Percentiles rank a stretch among this genome's conserved stretches.
phyloP scores from a whole-genome alignment of 257 asterid species.

The Solanum paucissectum region DNA sequence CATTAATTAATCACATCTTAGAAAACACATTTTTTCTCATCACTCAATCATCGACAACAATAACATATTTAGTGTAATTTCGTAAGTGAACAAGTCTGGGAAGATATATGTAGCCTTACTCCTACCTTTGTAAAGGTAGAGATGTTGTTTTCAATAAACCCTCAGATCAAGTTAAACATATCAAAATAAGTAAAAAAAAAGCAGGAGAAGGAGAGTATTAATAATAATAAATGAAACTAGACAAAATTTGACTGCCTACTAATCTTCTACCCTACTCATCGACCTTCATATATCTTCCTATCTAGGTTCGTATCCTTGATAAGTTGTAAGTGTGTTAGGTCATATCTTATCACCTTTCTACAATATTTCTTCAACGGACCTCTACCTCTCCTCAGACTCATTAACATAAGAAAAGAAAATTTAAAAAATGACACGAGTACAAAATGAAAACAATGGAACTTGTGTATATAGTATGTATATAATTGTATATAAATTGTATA shows the following conservation, averaged over 20 bases:
- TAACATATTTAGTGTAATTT: too few species aligned
- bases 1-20: not conserved
- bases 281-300: not conserved
- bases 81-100: too few species aligned
- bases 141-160: not conserved
- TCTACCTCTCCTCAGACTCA: not conserved
- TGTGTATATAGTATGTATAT: not conserved
- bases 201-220: not conserved
- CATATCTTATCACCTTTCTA: not conserved
- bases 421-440: not conserved
- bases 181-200: not conserved
- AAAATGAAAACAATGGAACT: not conserved
- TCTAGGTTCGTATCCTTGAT: not conserved
- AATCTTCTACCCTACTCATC: not conserved
- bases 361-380: not conserved
- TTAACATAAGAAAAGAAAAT: not conserved
- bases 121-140: not conserved
- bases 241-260: not conserved
- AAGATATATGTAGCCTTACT: not conserved
- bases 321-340: not conserved
- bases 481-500: not conserved
- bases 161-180: not conserved
- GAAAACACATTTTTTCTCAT: too few species aligned
- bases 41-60: too few species aligned
- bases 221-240: not conserved